Conservation (phyloP, 257 asterid genomes). For the Solanum medicagineum region DNA sequence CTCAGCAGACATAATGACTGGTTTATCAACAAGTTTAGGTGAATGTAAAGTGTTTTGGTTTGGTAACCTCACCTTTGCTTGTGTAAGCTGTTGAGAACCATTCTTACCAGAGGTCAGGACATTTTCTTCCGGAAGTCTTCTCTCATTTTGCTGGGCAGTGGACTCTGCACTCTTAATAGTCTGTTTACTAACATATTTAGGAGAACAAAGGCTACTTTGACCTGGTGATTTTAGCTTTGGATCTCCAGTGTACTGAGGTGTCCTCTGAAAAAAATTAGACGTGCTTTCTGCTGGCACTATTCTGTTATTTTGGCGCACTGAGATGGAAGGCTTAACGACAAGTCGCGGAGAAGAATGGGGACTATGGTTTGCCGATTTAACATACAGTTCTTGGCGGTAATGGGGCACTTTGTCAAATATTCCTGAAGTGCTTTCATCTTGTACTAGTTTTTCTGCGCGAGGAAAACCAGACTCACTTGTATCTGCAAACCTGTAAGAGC, state of each 20-base stretch:
- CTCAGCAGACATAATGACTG: slow-evolving; percentile 2
- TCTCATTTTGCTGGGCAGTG: neutral
- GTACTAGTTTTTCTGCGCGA: slow-evolving; percentile 10
- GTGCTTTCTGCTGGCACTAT: neutral
- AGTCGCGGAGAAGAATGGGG: slow-evolving; percentile 27
- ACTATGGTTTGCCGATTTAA: slow-evolving; percentile 20
- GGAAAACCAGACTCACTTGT: slow-evolving; percentile 28
- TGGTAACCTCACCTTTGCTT: neutral
- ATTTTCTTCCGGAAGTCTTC: neutral
- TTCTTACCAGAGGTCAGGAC: neutral
- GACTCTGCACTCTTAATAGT: neutral
- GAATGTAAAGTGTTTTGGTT: slow-evolving; percentile 11
- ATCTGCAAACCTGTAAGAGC: slow-evolving; percentile 36
- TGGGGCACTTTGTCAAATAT: slow-evolving; percentile 12
- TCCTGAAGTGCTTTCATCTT: slow-evolving; percentile 40
- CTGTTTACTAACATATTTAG: neutral
- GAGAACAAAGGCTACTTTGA: neutral
- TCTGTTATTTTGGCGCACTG: neutral
- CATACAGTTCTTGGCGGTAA: slow-evolving; percentile 20
- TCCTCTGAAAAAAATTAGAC: neutral
- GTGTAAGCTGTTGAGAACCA: neutral
- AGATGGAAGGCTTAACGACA: slow-evolving; percentile 3
- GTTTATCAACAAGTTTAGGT: slow-evolving; percentile 15
- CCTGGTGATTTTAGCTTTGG: neutral
- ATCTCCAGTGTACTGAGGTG: neutral